Conservation (phyloP, 208 protist species). For the Acanthamoeba castellanii region DNA sequence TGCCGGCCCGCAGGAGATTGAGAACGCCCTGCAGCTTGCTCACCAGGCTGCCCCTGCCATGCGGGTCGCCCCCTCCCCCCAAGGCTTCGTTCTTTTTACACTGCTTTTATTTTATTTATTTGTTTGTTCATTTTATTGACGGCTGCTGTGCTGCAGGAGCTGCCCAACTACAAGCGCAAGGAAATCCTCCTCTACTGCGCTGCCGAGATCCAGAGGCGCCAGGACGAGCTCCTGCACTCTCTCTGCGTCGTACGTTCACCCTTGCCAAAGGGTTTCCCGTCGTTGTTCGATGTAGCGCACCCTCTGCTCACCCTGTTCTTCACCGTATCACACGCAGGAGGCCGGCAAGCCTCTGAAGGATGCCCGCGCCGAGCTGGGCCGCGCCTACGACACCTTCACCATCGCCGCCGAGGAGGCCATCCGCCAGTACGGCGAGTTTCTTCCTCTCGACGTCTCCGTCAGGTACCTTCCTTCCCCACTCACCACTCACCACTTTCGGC, state of each 20-base stretch:
- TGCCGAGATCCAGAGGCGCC: conserved; percentile 7
- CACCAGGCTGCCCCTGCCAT: conserved; percentile 29
- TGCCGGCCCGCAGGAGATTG: conserved; percentile 38
- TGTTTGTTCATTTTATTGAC: not conserved
- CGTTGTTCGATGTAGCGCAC: not conserved
- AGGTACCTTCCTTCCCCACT: not conserved
- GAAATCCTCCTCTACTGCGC: conserved; percentile 48
- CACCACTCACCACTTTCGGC: not conserved
- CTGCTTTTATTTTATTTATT: not conserved
- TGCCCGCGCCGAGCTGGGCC: conserved; percentile 46
- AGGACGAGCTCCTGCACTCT: conserved; percentile 65
- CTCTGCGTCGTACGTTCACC: conserved; percentile 65
- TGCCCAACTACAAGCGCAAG: conserved; percentile 68
- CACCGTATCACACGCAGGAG: not conserved
- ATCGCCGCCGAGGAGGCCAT: conserved; percentile 79
- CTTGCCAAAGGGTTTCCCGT: not conserved
- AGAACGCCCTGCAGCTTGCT: conserved; percentile 47
- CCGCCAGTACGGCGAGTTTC: conserved; percentile 65
- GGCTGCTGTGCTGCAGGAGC: not conserved
- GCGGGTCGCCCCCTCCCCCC: not conserved
- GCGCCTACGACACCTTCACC: conserved; percentile 86
- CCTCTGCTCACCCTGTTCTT: not conserved
- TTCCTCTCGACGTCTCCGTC: conserved; percentile 68
- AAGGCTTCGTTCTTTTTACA: conserved; percentile 14
- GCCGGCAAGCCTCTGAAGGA: conserved; percentile 73